Evolutionary conservation across 2,329 filamentous ascomycete species (phyloP).

Genomic region (Apiospora aurea): DNA sequence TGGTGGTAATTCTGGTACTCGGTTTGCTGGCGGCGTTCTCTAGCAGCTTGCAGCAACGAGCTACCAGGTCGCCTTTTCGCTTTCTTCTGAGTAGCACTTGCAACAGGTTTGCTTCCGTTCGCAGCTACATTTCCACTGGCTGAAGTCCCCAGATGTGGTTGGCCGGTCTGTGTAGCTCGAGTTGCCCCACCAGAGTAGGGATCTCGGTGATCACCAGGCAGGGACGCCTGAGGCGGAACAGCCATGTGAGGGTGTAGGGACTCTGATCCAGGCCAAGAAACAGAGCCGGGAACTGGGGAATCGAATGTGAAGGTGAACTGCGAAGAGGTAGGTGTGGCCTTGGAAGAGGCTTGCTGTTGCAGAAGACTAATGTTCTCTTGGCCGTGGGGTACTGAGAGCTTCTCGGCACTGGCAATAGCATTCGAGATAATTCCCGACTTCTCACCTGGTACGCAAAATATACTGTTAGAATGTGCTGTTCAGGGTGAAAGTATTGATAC

Average conservation of each 20-base stretch:
- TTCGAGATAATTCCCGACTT: conserved; percentile 83
- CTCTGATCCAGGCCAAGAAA: conserved; percentile 73
- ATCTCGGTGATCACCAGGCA: conserved; percentile 31
- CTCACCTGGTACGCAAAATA: conserved; percentile 48
- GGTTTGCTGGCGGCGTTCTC: conserved; percentile 78
- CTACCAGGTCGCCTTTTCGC: conserved; percentile 70
- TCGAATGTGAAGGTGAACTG: conserved; percentile 98
- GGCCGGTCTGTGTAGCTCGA: conserved; percentile 31
- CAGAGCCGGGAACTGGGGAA: conserved; percentile 81
- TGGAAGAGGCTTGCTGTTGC: conserved; percentile 70
- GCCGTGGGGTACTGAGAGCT: conserved; percentile 66
- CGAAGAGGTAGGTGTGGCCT: conserved; percentile 69
- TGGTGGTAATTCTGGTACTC: conserved; percentile 79
- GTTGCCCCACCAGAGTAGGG: conserved; percentile 29
- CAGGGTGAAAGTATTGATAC: not conserved
- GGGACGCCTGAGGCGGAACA: conserved; percentile 31
- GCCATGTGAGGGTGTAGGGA: conserved; percentile 42
- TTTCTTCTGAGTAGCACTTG: conserved; percentile 56
- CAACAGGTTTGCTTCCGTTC: conserved; percentile 39
- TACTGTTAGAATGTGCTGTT: conserved; percentile 23
- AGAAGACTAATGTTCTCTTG: conserved; percentile 83
- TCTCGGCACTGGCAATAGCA: conserved; percentile 88
- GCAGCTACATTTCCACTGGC: conserved; percentile 29
- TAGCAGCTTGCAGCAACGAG: conserved; percentile 77
- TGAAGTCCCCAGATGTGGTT: conserved; percentile 29